Conservation (phyloP, 116 monocot species). For the Iris pallida region DNA sequence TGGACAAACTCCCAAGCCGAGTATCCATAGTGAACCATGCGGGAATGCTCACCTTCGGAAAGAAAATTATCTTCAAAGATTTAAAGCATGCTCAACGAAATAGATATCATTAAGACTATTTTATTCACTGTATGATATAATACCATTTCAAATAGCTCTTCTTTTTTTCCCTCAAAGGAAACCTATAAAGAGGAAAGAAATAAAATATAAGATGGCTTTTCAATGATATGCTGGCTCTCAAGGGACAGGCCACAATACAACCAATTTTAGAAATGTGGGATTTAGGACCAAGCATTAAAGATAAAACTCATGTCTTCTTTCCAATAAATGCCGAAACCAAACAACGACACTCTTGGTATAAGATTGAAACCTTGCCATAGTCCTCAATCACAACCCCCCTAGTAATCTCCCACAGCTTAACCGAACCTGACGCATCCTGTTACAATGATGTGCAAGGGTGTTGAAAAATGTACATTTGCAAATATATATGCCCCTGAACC, state of each 20-base stretch:
- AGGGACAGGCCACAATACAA: not conserved
- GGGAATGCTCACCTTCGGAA: constrained; percentile 81
- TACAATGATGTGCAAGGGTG: constrained; percentile 1
- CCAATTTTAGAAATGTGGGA: not conserved
- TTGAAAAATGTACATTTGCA: not conserved
- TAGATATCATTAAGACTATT: not conserved
- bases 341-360: no score
- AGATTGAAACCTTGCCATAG: constrained; percentile 74
- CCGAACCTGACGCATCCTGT: constrained; percentile 83
- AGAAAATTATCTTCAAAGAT: constrained; percentile 8
- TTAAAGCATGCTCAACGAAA: not conserved
- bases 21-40: constrained; percentile 97
- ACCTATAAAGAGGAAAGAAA: constrained; percentile 43
- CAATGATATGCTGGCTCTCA: constrained; percentile 1
- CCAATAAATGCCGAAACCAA: not conserved
- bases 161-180: constrained; percentile 93
- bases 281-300: not conserved
- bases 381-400: constrained; percentile 82
- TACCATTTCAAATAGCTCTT: constrained; percentile 99
- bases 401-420: constrained; percentile 96
- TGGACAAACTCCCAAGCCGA: constrained; percentile 82
- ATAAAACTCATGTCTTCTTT: not conserved
- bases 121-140: not conserved
- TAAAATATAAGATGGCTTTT: not conserved
- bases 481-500: not conserved